These are phyloP conservation scores for Arbutus unedo DNA, from an alignment of 148 eudicot species.

Conservation along the genomic window DNA sequence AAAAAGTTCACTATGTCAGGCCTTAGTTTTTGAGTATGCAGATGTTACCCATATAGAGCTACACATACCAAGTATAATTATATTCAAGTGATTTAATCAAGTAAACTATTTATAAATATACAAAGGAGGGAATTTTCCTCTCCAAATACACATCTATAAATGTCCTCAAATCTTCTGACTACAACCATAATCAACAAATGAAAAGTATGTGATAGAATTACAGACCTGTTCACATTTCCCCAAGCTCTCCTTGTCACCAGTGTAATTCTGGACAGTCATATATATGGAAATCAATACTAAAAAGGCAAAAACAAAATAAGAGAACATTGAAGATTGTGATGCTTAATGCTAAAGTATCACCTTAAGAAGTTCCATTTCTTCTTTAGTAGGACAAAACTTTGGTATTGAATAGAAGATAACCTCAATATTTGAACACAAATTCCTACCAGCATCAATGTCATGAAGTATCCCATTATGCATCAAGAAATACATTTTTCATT, in stretches of 20 bases:
- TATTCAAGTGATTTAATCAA: background rate
- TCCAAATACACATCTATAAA: background rate
- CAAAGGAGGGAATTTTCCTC: background rate
- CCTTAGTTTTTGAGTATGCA: background rate
- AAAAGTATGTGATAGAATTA: slow-evolving; percentile 7
- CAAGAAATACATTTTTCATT: background rate
- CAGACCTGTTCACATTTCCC: slow-evolving; percentile 99
- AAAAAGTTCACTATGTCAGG: background rate
- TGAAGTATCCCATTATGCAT: background rate
- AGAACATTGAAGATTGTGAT: background rate
- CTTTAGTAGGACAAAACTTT: slow-evolving; percentile 96
- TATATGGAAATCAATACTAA: slow-evolving; percentile 1
- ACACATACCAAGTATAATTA: background rate
- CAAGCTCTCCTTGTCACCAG: slow-evolving; percentile 76
- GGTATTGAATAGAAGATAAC: background rate
- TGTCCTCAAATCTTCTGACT: slow-evolving; percentile 4
- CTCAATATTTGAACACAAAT: background rate
- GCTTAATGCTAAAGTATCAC: slow-evolving; percentile 32
- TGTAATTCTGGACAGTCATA: slow-evolving; percentile 46
- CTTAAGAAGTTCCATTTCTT: slow-evolving; percentile 97
- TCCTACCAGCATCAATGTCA: background rate
- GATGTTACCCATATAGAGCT: background rate
- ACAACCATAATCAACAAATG: background rate
- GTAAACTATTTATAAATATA: background rate
- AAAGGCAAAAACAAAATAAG: background rate